phyloP scores from a whole-genome alignment of 2,329 filamentous ascomycete genomes.

The Arthroderma sp. region DNA sequence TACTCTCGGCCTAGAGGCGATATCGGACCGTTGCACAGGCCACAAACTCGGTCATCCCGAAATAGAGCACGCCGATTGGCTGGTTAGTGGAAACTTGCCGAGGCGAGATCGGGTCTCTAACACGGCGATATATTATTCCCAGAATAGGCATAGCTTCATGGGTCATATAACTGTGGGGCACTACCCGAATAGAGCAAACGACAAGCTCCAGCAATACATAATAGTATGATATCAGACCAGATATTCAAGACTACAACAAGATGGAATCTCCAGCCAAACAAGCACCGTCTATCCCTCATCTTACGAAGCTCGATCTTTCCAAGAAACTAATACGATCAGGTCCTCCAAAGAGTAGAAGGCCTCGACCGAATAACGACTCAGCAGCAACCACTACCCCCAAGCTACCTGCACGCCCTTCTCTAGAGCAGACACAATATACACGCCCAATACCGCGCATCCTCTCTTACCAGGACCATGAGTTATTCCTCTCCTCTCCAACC shows the following conservation, averaged over 20 bases:
- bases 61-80: no score
- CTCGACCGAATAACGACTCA: constrained; percentile 19
- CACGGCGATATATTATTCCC: no score
- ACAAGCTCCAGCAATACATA: no score
- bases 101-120: no score
- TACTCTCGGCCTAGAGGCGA: no score
- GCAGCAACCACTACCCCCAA: constrained; percentile 64
- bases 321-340: constrained; percentile 27
- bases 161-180: no score
- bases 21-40: no score
- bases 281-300: constrained; percentile 4
- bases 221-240: no score
- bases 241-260: neutral
- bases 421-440: constrained; percentile 47
- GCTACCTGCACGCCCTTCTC: constrained; percentile 54
- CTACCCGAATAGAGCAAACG: no score
- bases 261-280: constrained; percentile 13
- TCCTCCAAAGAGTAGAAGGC: constrained; percentile 23
- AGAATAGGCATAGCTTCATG: no score
- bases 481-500: constrained; percentile 66
- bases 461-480: constrained; percentile 62
- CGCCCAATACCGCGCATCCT: constrained; percentile 68
- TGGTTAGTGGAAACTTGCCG: no score
- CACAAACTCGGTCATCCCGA: no score
- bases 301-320: constrained; percentile 23